Evolutionary conservation across 345 rosid species (phyloP).

Genomic region (Populus alba): DNA sequence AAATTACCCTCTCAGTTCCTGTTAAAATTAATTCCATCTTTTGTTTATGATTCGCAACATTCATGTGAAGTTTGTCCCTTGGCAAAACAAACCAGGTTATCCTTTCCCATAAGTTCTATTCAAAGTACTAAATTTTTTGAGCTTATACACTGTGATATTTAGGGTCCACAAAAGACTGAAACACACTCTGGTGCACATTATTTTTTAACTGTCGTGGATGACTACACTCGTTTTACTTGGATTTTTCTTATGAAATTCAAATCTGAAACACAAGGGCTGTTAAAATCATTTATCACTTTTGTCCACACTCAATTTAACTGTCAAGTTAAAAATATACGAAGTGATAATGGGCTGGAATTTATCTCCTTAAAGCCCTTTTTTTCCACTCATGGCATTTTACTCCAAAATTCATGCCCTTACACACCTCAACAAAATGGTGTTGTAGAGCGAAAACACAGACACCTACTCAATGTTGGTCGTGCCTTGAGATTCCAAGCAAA

Average conservation of each 20-base stretch:
- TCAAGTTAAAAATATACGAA: no score
- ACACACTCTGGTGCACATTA: no score
- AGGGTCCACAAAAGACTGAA: no score
- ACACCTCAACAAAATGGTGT: no score
- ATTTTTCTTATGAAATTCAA: not conserved
- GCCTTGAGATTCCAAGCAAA: no score
- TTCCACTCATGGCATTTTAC: no score
- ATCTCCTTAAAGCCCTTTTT: no score
- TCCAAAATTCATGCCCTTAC: no score
- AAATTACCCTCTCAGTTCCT: not conserved
- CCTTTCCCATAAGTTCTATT: not conserved
- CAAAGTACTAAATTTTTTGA: not conserved
- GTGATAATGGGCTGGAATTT: no score
- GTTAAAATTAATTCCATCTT: not conserved
- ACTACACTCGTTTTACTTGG: not conserved
- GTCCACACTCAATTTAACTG: not conserved
- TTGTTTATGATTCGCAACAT: not conserved
- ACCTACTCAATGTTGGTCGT: no score
- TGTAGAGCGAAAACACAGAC: no score
- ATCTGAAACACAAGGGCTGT: no score
- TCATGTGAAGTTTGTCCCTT: not conserved
- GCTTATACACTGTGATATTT: not conserved
- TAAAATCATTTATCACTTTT: not conserved
- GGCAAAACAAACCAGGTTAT: not conserved
- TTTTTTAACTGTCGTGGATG: not conserved